A percentile compares a stretch with the other conserved stretches of the same genome.
phyloP scores from a whole-genome alignment of 139 green algal species.

The Chlorella ohadii region DNA sequence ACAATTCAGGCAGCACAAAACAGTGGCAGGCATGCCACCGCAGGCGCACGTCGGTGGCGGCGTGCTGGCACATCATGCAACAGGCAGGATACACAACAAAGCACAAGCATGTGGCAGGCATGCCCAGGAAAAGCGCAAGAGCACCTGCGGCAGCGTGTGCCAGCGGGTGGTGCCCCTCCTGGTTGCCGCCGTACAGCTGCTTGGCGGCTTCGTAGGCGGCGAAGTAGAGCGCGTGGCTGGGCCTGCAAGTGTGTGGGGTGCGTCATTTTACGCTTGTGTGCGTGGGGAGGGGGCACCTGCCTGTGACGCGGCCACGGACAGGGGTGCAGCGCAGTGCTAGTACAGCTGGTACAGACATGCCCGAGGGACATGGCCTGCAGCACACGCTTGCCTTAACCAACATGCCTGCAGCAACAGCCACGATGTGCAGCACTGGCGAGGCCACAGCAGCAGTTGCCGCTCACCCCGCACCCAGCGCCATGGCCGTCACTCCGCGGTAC shows the following conservation, averaged over 20 bases:
- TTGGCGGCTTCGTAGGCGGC: conserved; percentile 93
- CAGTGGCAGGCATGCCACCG: neutral
- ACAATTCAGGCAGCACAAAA: neutral
- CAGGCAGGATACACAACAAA: no score
- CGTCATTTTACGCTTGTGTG: no score
- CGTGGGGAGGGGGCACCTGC: no score
- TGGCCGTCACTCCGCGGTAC: conserved; percentile 83
- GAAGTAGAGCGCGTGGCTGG: conserved; percentile 97
- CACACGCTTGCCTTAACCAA: no score
- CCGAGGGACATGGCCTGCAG: no score
- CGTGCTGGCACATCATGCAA: no score
- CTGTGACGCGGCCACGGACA: no score
- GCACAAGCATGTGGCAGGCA: neutral
- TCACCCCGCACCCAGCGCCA: conserved; percentile 77
- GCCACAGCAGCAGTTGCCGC: no score
- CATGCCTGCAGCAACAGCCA: no score
- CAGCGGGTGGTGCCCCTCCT: conserved; percentile 62
- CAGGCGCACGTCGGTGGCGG: neutral
- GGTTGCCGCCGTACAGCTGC: conserved; percentile 70
- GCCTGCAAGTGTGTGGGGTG: conserved; percentile 60
- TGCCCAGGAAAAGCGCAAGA: neutral
- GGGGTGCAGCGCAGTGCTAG: no score
- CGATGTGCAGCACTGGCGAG: neutral
- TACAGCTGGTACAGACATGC: no score
- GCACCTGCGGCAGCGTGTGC: conserved; percentile 65